Evolutionary conservation across 2,329 filamentous ascomycete genomes (phyloP).

Genomic region (Exophiala viscosa): DNA sequence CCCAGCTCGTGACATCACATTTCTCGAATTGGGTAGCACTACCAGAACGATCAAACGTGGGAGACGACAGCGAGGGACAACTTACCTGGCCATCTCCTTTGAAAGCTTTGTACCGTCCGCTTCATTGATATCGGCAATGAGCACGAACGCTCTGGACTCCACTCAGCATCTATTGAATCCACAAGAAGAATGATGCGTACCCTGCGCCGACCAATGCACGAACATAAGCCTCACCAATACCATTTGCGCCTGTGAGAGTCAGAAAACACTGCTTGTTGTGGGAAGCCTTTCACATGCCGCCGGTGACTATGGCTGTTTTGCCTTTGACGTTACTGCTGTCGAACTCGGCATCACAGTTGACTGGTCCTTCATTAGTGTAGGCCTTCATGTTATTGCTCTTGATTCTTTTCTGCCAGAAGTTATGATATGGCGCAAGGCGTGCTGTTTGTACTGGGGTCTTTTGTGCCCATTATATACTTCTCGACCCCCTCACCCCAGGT

Average conservation of each 20-base stretch:
- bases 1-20: slow-evolving; percentile 61
- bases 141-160: slow-evolving; percentile 20
- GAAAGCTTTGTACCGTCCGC: slow-evolving; percentile 38
- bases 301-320: slow-evolving; percentile 35
- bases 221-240: slow-evolving; percentile 34
- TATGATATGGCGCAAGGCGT: background rate
- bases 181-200: too few relatives aligned
- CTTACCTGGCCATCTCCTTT: slow-evolving; percentile 17
- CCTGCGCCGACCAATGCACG: slow-evolving; percentile 30
- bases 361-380: slow-evolving; percentile 20
- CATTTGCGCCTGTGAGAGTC: slow-evolving; percentile 30
- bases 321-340: slow-evolving; percentile 28
- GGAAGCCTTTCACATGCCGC: slow-evolving; percentile 20
- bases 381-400: slow-evolving; percentile 7
- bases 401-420: background rate
- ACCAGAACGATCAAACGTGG: background rate
- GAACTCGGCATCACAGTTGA: slow-evolving; percentile 18
- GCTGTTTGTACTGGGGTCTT: background rate
- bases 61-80: background rate
- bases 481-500: too few relatives aligned
- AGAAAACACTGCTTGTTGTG: background rate
- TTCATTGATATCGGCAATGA: slow-evolving; percentile 36
- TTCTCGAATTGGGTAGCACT: slow-evolving; percentile 33
- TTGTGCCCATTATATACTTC: background rate
- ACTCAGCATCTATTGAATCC: slow-evolving; percentile 6